Conservation (phyloP, 441 rosid genomes). For the Manihot esculenta region DNA sequence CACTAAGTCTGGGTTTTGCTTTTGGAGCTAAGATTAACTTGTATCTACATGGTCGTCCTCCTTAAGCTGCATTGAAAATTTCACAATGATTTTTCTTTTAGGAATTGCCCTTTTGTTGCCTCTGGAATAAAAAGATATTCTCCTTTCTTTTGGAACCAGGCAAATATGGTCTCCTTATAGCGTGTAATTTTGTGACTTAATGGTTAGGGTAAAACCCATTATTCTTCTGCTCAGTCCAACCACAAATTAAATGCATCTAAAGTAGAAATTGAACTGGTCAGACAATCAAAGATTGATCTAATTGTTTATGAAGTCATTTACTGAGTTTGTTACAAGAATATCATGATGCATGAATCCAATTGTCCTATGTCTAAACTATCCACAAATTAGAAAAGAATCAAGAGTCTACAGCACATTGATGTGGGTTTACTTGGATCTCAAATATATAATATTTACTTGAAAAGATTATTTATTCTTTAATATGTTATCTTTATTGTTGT, state of each 20-base stretch:
- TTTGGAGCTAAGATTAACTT: background rate
- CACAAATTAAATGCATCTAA: background rate
- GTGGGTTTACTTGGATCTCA: background rate
- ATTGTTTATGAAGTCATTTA: background rate
- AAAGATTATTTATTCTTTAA: too few species aligned
- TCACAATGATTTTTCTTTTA: background rate
- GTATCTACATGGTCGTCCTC: background rate
- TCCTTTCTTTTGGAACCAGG: background rate
- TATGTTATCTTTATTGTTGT: too few species aligned
- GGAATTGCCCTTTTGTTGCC: background rate
- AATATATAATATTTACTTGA: background rate
- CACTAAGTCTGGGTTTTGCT: constrained; percentile 4
- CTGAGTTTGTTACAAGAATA: background rate
- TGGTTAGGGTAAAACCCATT: background rate
- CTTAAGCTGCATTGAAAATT: constrained; percentile 4
- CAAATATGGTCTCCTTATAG: background rate
- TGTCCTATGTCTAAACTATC: background rate
- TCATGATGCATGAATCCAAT: background rate
- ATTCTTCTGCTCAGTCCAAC: background rate
- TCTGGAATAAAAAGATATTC: background rate
- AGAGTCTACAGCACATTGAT: background rate
- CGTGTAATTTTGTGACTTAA: background rate
- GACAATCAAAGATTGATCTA: background rate
- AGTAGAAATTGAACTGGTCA: background rate
- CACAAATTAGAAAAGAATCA: background rate